Evolutionary conservation across 768 basidiomycete genomes (phyloP), one percentile per base, ranked within the genome.

Genomic region (Brasilioporus rufonigricans): DNA sequence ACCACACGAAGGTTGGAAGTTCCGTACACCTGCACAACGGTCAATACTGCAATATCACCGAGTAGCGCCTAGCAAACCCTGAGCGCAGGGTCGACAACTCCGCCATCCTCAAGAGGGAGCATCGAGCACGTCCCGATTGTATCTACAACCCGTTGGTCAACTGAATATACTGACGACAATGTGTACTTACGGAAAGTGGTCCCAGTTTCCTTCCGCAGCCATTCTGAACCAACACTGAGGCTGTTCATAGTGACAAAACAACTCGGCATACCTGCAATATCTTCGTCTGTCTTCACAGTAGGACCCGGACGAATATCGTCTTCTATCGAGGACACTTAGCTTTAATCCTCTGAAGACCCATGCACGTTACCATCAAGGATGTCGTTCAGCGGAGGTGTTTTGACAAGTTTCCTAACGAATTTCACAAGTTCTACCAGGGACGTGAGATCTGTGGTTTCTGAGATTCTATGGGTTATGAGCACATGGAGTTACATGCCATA

Each of bases 71-170:
- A 44, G 14, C 50, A 24, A 16, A 21, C 50, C 50, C 24, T 44
- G 10, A 51, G 41, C 16, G 40, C 12, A 9, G 50, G 18, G 19
- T 51, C 50, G 23, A 51, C 50, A 2, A 51, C 41, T n/a, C 50
- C 49, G 0, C 49, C 50, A 11, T 51, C 50, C 12, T 51, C 50
- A 32, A 44, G 8, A 26, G 50, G 50, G 24, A 51, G 41, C 31
- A 51, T 51, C 11, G 50, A 51, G 35, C 50, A 44, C 14, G 50
- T 44, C 32, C 50, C 50, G 7, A 51, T 27, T 10, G 50, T 44
- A 23, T 51, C 50, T 51, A 44, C 23, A 24, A 14, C 21, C 23
- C 21, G 26, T 50, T 21, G 32, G 21, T 18, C 14, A 18, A 41
- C 39, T 11, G 6, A 24, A 32, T 40, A 7, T 21, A 16, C 13